Evolutionary conservation across 805 yeast species (phyloP).

Genomic region (Saccharomycopsis amapae): DNA sequence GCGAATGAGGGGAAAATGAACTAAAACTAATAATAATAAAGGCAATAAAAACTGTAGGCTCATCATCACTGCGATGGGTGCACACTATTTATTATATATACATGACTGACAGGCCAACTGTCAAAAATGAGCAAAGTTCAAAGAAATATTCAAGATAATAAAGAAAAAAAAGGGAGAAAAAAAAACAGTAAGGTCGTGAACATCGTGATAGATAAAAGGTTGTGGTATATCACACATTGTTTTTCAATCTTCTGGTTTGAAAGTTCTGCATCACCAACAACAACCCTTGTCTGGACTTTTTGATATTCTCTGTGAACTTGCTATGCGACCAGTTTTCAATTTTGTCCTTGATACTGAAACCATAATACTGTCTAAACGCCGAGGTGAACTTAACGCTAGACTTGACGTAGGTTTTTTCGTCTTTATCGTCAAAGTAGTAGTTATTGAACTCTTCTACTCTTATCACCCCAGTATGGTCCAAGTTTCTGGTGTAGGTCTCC

Average conservation of each 20-base stretch:
- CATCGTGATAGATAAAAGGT: no score
- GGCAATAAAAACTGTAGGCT: no score
- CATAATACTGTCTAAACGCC: constrained; percentile 41
- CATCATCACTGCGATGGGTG: no score
- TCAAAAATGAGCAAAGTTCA: no score
- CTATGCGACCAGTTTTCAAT: constrained; percentile 79
- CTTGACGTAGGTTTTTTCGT: constrained; percentile 38
- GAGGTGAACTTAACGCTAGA: constrained; percentile 65
- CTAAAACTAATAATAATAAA: no score
- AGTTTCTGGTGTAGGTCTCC: constrained; percentile 67
- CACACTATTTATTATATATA: no score
- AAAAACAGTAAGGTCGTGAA: no score
- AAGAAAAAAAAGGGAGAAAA: not conserved
- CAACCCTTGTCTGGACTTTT: constrained; percentile 65
- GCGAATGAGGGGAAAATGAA: no score
- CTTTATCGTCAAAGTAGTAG: constrained; percentile 36
- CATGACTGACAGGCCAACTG: no score
- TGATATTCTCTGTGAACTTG: constrained; percentile 60
- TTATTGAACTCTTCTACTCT: constrained; percentile 70
- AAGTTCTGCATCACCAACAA: constrained; percentile 66
- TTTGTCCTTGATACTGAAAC: constrained; percentile 55
- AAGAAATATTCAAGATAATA: no score
- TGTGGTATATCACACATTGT: no score
- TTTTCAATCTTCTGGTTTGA: constrained; percentile 29
- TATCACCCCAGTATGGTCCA: constrained; percentile 76